phyloP scores from a whole-genome alignment of 2,329 filamentous ascomycete genomes.

The Blastomyces silverae region DNA sequence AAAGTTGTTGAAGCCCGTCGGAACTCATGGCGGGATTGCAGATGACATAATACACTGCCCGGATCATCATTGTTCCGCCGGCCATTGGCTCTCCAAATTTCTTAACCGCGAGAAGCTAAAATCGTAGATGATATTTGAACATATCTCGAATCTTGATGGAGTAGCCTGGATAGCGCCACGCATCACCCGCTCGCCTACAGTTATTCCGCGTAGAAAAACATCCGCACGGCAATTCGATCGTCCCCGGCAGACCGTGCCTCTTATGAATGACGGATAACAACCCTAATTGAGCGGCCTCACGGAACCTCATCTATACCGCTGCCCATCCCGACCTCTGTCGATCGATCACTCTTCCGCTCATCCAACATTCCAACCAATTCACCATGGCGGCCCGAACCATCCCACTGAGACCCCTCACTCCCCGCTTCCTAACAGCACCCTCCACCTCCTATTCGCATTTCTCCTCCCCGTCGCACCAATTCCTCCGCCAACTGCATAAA shows the following conservation, averaged over 20 bases:
- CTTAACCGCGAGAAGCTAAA: neutral
- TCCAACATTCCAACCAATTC: neutral
- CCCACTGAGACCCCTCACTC: constrained; percentile 12
- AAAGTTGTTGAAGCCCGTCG: neutral
- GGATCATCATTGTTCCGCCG: neutral
- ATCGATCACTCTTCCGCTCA: neutral
- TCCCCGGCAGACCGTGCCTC: neutral
- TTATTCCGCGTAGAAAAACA: neutral
- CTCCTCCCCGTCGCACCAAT: constrained; percentile 26
- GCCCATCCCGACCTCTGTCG: no score
- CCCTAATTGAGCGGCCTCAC: neutral
- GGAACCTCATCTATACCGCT: neutral
- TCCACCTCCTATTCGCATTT: constrained; percentile 29
- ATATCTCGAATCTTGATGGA: neutral
- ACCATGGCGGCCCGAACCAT: constrained; percentile 17
- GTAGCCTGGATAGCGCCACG: neutral
- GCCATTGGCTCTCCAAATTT: neutral
- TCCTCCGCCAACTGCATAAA: constrained; percentile 40
- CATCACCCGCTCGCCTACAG: neutral
- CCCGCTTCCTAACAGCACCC: constrained; percentile 21
- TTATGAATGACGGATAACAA: neutral
- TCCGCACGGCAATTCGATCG: neutral
- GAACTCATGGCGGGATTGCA: neutral
- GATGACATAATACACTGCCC: neutral
- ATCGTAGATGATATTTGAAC: neutral